Percentiles rank a stretch among this genome's conserved stretches.
Evolutionary conservation across 1,284 basidiomycete species (phyloP).

Genomic region (Rhodotorula glutinis): DNA sequence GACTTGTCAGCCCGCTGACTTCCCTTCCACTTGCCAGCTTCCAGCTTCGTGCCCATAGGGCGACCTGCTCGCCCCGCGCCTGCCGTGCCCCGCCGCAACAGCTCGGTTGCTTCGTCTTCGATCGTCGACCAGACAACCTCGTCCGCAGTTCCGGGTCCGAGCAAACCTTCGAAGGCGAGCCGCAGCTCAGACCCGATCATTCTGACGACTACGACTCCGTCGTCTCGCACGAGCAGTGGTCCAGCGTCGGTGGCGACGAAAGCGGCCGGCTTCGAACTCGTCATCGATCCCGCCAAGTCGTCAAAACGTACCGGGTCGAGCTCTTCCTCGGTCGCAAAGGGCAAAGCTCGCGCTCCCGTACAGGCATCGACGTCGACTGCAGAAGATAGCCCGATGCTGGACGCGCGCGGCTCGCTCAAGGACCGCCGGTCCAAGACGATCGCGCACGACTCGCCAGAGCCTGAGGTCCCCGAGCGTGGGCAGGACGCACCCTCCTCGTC

Average conservation of each 20-base stretch:
- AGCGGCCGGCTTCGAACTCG: neutral
- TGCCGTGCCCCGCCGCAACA: neutral
- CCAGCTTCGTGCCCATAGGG: neutral
- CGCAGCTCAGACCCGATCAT: constrained; percentile 11
- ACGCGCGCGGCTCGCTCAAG: neutral
- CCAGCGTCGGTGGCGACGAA: neutral
- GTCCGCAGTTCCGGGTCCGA: neutral
- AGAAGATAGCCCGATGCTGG: neutral
- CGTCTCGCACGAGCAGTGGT: neutral
- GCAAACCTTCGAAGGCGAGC: neutral
- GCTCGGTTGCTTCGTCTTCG: neutral
- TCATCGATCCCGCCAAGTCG: neutral
- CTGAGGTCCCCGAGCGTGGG: too few relatives aligned
- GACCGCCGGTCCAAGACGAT: too few relatives aligned
- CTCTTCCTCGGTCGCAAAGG: neutral
- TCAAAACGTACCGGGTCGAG: neutral
- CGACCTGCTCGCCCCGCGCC: neutral
- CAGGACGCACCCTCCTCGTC: too few relatives aligned
- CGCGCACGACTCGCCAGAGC: too few relatives aligned
- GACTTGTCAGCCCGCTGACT: too few relatives aligned
- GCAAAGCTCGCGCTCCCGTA: neutral
- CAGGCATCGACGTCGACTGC: too few relatives aligned
- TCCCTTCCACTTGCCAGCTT: neutral
- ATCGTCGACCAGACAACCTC: neutral
- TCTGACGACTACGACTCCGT: neutral